Base-by-base conservation (phyloP, 1,284 basidiomycete species). In the Ceratorhiza oryzae-sativae region DNA sequence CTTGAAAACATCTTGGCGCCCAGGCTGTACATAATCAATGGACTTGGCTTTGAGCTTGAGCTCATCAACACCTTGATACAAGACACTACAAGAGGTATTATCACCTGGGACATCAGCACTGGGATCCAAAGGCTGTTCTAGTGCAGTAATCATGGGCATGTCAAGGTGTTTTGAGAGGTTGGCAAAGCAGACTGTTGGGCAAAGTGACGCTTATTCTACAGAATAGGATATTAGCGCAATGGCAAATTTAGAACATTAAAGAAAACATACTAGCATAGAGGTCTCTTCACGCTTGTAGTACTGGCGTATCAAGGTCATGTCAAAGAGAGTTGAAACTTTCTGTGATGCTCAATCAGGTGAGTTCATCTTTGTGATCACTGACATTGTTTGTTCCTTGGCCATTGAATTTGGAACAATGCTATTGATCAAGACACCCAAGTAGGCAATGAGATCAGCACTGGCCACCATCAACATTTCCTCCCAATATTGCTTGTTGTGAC, bases 161-260 rank as follows among this genome's bases (percentile, higher is more conserved):
- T n/a, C n/a, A n/a, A n/a, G n/a, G n/a, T n/a, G n/a, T n/a, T n/a
- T n/a, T n/a, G n/a, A n/a, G 23, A 42, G 15, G 10, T 18, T 5
- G 34, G 30, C 60, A 46, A 62, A 62, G 23, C 60, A 42, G 23
- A 62, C 60, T 27, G 60, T 46, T 6, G 60, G 60, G 18, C 60
- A 42, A 27, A 25, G 9, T 5, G 25, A 45, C 15, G 41, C 20
- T 42, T 12, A 13, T 32, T 23, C 60, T 62, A 18, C 10, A 10
- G 2, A 62, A 12, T 25, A 2, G 3, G 23, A 30, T 62, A 20
- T 46, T 18, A 30, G 41, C 12, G 48, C 27, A 62, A 27, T 27
- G 15, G 1, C 6, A 20, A 32, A 36, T 56, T 1, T 56, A 25
- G 4, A 18, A n/a, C 15, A 20, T 25, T 23, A 25, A 62, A n/a